Evolutionary conservation across 208 protist genomes (phyloP).

Genomic region (Wallacemonas sp.): DNA sequence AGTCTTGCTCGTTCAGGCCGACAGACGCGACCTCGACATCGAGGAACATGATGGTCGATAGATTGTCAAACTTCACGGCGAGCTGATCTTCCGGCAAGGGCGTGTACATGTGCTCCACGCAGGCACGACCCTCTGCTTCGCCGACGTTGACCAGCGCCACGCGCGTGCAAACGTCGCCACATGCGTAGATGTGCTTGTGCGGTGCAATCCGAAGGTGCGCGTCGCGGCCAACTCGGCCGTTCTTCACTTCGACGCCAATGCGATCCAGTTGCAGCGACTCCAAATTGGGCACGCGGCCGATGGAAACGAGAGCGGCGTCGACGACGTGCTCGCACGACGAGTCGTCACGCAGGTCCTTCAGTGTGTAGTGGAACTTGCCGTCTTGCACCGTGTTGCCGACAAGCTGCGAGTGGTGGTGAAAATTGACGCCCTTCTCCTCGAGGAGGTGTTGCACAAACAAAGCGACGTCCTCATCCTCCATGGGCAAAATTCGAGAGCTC

Average conservation of each 20-base stretch:
- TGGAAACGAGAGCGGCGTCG: slow-evolving; percentile 85
- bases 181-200: slow-evolving; percentile 88
- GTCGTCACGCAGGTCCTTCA: slow-evolving; percentile 57
- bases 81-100: slow-evolving; percentile 70
- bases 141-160: slow-evolving; percentile 88
- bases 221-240: slow-evolving; percentile 47
- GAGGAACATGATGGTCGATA: slow-evolving; percentile 94
- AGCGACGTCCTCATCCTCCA: slow-evolving; percentile 90
- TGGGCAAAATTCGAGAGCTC: slow-evolving; percentile 78
- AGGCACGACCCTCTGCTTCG: slow-evolving; percentile 76
- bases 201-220: slow-evolving; percentile 66
- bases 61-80: slow-evolving; percentile 71
- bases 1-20: slow-evolving; percentile 89
- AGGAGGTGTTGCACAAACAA: slow-evolving; percentile 83
- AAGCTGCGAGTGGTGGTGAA: slow-evolving; percentile 87
- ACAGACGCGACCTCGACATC: slow-evolving; percentile 90
- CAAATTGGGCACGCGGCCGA: slow-evolving; percentile 80
- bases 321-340: slow-evolving; percentile 55
- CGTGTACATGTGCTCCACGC: slow-evolving; percentile 87
- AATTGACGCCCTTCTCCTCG: slow-evolving; percentile 67
- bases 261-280: slow-evolving; percentile 51
- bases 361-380: slow-evolving; percentile 77
- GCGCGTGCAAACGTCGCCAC: slow-evolving; percentile 76
- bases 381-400: slow-evolving; percentile 64
- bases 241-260: slow-evolving; percentile 56